Percentiles rank a stretch among this genome's conserved stretches.
Conservation (phyloP, 352 stramenopile species). For the Pythium insidiosum region DNA sequence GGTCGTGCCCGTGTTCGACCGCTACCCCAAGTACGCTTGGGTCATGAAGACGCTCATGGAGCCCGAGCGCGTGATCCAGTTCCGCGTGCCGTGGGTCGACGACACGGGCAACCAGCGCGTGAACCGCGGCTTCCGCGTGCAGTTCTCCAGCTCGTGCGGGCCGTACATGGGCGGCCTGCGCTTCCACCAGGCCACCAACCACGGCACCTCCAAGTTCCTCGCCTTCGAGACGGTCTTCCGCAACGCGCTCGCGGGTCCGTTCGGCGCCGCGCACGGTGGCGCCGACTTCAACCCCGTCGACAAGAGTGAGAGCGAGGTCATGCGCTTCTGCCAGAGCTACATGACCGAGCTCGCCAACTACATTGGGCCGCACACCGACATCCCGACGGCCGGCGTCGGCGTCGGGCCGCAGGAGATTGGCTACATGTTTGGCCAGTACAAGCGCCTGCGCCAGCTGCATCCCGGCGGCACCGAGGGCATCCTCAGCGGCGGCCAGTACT, state of each 20-base stretch:
- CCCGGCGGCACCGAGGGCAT: constrained; percentile 78
- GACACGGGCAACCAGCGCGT: constrained; percentile 92
- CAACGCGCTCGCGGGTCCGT: constrained; percentile 88
- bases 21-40: constrained; percentile 86
- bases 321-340: constrained; percentile 97
- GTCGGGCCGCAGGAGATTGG: constrained; percentile 92
- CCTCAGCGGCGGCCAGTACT: constrained; percentile 83
- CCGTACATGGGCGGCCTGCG: constrained; percentile 96
- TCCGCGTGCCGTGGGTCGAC: constrained; percentile 96
- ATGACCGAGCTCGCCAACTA: constrained; percentile 98
- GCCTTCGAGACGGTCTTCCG: constrained; percentile 95
- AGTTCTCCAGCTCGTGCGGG: constrained; percentile 90
- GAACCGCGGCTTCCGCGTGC: constrained; percentile 96
- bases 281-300: constrained; percentile 97
- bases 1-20: constrained; percentile 79
- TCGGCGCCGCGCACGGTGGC: constrained; percentile 80
- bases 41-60: constrained; percentile 94
- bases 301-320: constrained; percentile 96
- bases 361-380: constrained; percentile 94
- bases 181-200: constrained; percentile 90
- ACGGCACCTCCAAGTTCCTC: constrained; percentile 86
- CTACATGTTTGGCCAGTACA: constrained; percentile 98
- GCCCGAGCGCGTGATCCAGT: constrained; percentile 93
- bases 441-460: constrained; percentile 87
- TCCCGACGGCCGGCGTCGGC: constrained; percentile 93